Conservation (phyloP, 2,329 filamentous ascomycete genomes). For the Lizonia empirigonia region DNA sequence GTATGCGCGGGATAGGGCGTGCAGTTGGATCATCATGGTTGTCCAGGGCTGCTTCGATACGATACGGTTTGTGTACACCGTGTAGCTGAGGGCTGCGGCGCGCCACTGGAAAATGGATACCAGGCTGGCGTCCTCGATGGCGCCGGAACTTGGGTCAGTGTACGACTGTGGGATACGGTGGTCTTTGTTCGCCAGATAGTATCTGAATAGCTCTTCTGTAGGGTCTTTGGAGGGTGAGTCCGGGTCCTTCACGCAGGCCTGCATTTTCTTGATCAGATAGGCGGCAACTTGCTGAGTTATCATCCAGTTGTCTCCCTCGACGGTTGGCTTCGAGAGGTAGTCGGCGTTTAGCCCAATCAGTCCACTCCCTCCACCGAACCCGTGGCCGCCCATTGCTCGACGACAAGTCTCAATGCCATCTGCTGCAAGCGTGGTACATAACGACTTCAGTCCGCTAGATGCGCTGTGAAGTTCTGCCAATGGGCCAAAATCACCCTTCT, state of each 20-base stretch:
- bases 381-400: constrained; percentile 60
- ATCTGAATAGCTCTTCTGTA: constrained; percentile 50
- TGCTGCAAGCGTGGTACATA: constrained; percentile 59
- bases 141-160: constrained; percentile 25
- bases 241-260: constrained; percentile 46
- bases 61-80: constrained; percentile 53
- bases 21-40: constrained; percentile 51
- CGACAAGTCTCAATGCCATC: constrained; percentile 62
- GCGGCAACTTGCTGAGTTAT: constrained; percentile 60
- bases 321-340: constrained; percentile 60
- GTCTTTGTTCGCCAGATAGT: constrained; percentile 46
- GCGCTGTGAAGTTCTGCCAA: constrained; percentile 60
- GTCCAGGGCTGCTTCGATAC: constrained; percentile 57
- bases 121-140: constrained; percentile 48
- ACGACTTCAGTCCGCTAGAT: constrained; percentile 60
- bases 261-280: constrained; percentile 60
- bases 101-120: constrained; percentile 55
- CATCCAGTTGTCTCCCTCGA: constrained; percentile 64
- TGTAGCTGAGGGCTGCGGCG: constrained; percentile 51
- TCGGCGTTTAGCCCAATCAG: constrained; percentile 59
- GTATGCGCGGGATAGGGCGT: constrained; percentile 53
- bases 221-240: constrained; percentile 43
- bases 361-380: constrained; percentile 59
- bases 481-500: constrained; percentile 56
- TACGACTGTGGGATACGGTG: constrained; percentile 35